These are phyloP conservation scores for Panicum hallii DNA, from an alignment of 202 grass and related monocot genomes.

Conservation along the genomic window DNA sequence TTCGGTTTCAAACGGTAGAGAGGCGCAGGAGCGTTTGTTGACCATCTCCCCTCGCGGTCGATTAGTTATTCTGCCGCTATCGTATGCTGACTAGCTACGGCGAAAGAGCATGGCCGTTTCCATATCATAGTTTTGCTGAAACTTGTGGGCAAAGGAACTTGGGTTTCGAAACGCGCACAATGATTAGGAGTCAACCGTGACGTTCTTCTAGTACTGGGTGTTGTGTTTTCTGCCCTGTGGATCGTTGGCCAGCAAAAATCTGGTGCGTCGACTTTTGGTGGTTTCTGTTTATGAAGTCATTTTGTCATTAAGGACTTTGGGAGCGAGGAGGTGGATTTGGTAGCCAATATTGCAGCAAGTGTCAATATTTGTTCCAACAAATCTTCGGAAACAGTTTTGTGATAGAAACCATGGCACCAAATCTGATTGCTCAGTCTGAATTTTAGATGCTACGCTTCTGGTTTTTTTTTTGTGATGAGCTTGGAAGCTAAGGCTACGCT, in stretches of 20 bases:
- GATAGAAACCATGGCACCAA: not conserved
- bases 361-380: conserved; percentile 57
- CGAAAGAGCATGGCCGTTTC: conserved; percentile 3
- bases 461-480: not conserved
- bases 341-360: conserved; percentile 39
- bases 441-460: not conserved
- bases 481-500: conserved; percentile 25
- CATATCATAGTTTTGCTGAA: conserved; percentile 18
- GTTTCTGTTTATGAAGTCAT: not conserved
- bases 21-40: conserved; percentile 19
- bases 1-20: not conserved
- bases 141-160: conserved; percentile 47
- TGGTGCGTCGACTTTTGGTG: conserved; percentile 10
- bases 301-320: not conserved
- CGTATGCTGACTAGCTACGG: not conserved
- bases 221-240: not conserved
- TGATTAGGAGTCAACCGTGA: conserved; percentile 55
- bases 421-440: conserved; percentile 26
- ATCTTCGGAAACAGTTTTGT: conserved; percentile 30
- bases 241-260: conserved; percentile 36
- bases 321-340: conserved; percentile 44
- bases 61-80: conserved; percentile 48
- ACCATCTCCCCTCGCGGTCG: conserved; percentile 23
- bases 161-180: conserved; percentile 18
- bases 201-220: not conserved